A percentile compares a stretch with the other conserved stretches of the same genome.
Conservation (phyloP, 2,329 filamentous ascomycete genomes). For the Nemania sp. region DNA sequence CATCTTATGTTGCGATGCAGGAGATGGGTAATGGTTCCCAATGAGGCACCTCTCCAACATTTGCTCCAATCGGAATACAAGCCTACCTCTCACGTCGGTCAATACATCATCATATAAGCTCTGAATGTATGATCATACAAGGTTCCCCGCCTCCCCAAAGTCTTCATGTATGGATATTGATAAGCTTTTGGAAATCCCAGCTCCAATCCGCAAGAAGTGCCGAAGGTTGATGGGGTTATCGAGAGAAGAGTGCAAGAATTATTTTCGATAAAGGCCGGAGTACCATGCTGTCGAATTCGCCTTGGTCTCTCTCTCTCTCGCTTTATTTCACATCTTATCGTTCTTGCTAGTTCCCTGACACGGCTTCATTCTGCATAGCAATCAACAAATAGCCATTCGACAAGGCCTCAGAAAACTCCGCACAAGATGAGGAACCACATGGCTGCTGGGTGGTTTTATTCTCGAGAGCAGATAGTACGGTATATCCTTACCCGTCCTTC, state of each 20-base stretch:
- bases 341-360: no score
- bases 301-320: not conserved
- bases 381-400: no score
- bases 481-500: conserved; percentile 41
- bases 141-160: conserved; percentile 5
- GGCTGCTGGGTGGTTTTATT: conserved; percentile 33
- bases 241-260: not conserved
- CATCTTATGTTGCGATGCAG: no score
- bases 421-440: conserved; percentile 29
- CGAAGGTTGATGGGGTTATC: not conserved
- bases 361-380: no score
- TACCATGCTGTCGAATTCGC: not conserved
- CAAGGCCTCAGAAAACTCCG: not conserved
- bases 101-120: not conserved
- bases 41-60: no score
- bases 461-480: conserved; percentile 37
- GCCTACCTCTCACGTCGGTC: no score
- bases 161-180: not conserved
- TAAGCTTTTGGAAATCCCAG: not conserved
- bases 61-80: no score
- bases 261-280: no score
- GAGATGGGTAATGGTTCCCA: no score
- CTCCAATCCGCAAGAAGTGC: conserved; percentile 4
- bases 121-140: not conserved
- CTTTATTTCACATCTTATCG: not conserved